Conservation (phyloP, 2,329 filamentous ascomycete genomes). For the Dactylonectria macrodidyma region DNA sequence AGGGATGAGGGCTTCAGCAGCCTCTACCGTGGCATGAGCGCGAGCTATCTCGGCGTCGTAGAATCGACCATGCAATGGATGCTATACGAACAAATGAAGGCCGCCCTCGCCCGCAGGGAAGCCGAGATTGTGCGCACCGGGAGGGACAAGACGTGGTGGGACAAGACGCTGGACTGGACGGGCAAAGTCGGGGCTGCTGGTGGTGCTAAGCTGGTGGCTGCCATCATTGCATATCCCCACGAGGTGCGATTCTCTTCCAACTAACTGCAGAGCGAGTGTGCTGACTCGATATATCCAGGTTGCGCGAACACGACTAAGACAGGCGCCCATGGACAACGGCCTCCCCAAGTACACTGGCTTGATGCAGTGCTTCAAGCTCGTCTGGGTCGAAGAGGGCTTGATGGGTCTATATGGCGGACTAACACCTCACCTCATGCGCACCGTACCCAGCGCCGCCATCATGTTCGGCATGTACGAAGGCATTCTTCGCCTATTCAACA, state of each 20-base stretch:
- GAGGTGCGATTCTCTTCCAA: slow-evolving; percentile 71
- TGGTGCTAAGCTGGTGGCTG: slow-evolving; percentile 87
- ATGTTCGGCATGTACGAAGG: slow-evolving; percentile 93
- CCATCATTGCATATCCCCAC: slow-evolving; percentile 90
- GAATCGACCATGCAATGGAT: slow-evolving; percentile 96
- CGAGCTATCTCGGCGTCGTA: slow-evolving; percentile 90
- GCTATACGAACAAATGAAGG: slow-evolving; percentile 93
- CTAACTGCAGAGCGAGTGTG: neutral
- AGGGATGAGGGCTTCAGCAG: slow-evolving; percentile 85
- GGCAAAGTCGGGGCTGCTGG: slow-evolving; percentile 86
- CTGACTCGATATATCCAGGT: slow-evolving; percentile 64
- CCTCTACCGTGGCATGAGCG: slow-evolving; percentile 91
- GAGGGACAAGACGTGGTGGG: slow-evolving; percentile 77
- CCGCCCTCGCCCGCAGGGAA: slow-evolving; percentile 76
- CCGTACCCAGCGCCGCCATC: slow-evolving; percentile 92
- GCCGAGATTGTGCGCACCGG: slow-evolving; percentile 70
- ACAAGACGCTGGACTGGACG: slow-evolving; percentile 82
- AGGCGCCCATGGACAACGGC: slow-evolving; percentile 82
- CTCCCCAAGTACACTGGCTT: slow-evolving; percentile 90
- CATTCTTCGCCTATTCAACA: slow-evolving; percentile 65
- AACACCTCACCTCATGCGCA: slow-evolving; percentile 91
- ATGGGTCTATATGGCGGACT: slow-evolving; percentile 90
- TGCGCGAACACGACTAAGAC: slow-evolving; percentile 85
- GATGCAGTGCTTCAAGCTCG: slow-evolving; percentile 87
- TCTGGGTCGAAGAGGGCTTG: slow-evolving; percentile 91